A percentile compares a stretch with the other conserved stretches of the same genome.
These are phyloP conservation scores for Fusarium abutilonis DNA, from an alignment of 2,329 filamentous ascomycete genomes.

Conservation along the genomic window DNA sequence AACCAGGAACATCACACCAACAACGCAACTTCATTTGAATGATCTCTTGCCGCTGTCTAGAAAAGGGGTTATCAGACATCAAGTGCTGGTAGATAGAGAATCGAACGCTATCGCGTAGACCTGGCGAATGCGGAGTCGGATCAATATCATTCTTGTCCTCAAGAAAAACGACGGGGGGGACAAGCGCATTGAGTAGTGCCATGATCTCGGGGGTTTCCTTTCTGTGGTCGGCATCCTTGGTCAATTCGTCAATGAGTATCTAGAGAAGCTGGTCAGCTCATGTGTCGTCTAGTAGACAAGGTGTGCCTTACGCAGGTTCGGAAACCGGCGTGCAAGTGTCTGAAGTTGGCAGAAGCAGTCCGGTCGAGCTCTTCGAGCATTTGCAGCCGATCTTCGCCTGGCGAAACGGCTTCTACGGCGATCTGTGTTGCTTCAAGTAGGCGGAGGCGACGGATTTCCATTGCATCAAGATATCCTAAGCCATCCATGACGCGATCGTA, in stretches of 20 bases:
- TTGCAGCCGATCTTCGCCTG: constrained; percentile 23
- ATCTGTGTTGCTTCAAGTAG: constrained; percentile 41
- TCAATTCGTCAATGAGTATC: constrained; percentile 45
- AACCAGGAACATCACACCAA: constrained; percentile 49
- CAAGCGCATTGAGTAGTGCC: constrained; percentile 51
- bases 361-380: constrained; percentile 48
- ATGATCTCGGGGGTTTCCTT: constrained; percentile 42
- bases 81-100: constrained; percentile 51
- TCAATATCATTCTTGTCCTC: constrained; percentile 39
- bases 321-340: constrained; percentile 48
- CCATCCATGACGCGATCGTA: constrained; percentile 44
- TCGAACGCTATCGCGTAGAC: constrained; percentile 50
- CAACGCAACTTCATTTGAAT: constrained; percentile 48
- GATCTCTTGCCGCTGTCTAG: constrained; percentile 32
- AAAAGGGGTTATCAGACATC: constrained; percentile 41
- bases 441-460: constrained; percentile 48
- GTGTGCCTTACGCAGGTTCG: constrained; percentile 46
- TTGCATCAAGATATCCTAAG: constrained; percentile 47
- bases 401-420: constrained; percentile 20
- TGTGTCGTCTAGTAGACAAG: background rate
- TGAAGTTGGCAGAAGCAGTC: constrained; percentile 45
- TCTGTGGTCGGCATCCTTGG: constrained; percentile 7
- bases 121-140: constrained; percentile 45
- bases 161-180: constrained; percentile 45
- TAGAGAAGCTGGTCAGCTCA: constrained; percentile 21